A percentile compares a stretch with the other conserved stretches of the same genome.
These are phyloP conservation scores for Vachellia collinsii DNA, from an alignment of 306 rosid genomes.

Conservation along the genomic window DNA sequence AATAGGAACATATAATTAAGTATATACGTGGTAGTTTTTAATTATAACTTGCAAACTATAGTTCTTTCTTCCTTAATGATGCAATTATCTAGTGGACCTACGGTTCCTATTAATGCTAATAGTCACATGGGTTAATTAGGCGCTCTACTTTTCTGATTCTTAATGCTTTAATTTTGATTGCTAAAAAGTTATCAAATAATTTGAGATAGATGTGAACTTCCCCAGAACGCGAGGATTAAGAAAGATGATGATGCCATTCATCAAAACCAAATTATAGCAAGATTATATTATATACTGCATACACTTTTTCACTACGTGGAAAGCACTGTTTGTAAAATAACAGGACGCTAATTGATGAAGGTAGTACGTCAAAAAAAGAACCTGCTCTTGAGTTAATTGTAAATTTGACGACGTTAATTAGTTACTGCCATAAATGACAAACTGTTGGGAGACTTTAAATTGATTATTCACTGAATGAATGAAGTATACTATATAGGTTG, in stretches of 20 bases:
- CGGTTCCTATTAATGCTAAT: neutral
- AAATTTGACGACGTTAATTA: neutral
- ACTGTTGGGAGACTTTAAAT: neutral
- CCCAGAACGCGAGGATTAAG: neutral
- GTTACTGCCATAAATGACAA: neutral
- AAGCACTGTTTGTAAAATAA: neutral
- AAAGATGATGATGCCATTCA: neutral
- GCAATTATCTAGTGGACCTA: neutral
- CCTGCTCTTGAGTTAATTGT: neutral
- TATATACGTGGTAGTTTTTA: neutral
- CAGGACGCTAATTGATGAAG: neutral
- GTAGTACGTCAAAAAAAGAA: neutral
- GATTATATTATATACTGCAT: neutral
- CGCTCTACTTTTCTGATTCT: neutral
- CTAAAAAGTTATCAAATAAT: neutral
- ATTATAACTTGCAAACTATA: neutral
- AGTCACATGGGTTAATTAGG: neutral
- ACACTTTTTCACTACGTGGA: neutral
- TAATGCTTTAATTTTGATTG: neutral
- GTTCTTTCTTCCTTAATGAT: slow-evolving; percentile 1
- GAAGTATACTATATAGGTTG: neutral
- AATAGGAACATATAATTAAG: neutral
- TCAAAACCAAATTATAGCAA: slow-evolving; percentile 3
- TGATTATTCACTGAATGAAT: neutral
- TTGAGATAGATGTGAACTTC: neutral